Base-by-base conservation (phyloP, 257 asterid species). In the Hygrophila difformis region DNA sequence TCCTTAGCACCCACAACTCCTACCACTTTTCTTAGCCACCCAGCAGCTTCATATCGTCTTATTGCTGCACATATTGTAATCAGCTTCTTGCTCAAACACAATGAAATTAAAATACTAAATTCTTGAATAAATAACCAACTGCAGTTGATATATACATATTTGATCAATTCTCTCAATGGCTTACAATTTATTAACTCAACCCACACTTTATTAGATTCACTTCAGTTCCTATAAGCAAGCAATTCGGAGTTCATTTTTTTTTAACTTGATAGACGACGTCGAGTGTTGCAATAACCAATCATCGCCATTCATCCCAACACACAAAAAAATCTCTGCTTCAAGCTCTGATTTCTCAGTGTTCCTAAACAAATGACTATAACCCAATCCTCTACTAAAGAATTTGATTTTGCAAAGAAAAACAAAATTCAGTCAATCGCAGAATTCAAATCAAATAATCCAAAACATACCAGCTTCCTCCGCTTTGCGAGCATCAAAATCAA, bases 1-100 rank as follows among this genome's bases (percentile, higher is more conserved):
- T 81, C 88, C 64, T 72, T 91, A 4, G 95, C 94, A 1, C 84
- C 92, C 22, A 82, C 91, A n/a, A 85, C 93, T 66, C 98, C 98
- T 17, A 82, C 70, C 69, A 75, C 63, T 63, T 82, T 79, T 46
- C 96, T 82, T 57, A 91, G 65, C 93, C 91, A 91, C 2, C 78
- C 79, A 1, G 93, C 94, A 33, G 94, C 98, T 49, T 91, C 94
- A 33, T 86, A 75, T 71, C 98, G 76, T 61, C 94, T 75, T 8
- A 73, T 71, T 36, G 92, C 98, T 91, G 66, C 37, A 33, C 37
- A 33, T 2, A 33, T 9, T 5, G 12, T 26, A 12, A 33, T 12
- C 3, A 2, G 37, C 10, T 33, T 33, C 2, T 33, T 33, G 10
- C 12, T 23, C 39, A 2, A 24, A 56, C 51, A 12, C 53, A 37